Base-by-base conservation (phyloP, 495 filamentous ascomycete genomes). In the Penicillium coffeae region DNA sequence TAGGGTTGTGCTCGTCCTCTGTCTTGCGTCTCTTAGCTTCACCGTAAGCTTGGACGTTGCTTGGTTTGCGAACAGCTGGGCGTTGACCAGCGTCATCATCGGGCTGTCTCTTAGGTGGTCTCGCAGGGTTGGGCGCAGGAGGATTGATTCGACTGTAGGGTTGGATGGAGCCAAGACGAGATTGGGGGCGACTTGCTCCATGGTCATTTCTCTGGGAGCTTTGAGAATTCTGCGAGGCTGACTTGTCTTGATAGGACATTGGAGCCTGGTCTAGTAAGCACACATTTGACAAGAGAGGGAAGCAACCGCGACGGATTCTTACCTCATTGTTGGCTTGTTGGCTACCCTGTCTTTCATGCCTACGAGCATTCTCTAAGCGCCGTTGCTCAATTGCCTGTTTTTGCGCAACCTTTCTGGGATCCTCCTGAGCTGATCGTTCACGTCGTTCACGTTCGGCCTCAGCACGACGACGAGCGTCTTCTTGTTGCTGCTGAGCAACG, bases 381-480 rank as follows among this genome's bases (percentile, higher is more conserved):
- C 77, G 79, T 59, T 80, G 82, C 52, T 85, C 82, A 42, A 83
- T 77, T 5, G 86, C 86, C 62, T 85, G 82, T 63, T 82, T 78
- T 41, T 84, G 79, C 1, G 83, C 80, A n/a, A 76, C 78, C 60
- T 86, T 89, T 66, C 86, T 77, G 12, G 79, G 71, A 46, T 90
- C 64, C 42, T 82, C 78, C 19, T 64, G 63, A 42, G 64, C 68
- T 38, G 62, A 64, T 38, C 69, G 70, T 40, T 78, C 74, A n/a
- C 71, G 65, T 7, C 69, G 70, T 42, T 72, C 64, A 16, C 59
- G 55, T 42, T 76, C 72, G 41, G 68, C 65, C 50, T 78, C 75
- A 37, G 72, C 68, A 39, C 74, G 72, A 32, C 76, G 74, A 8
- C 68, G 73, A 12, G 30, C 30, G 21, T 32, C 45, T n/a, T 48